phyloP scores from a whole-genome alignment of 2,329 filamentous ascomycete genomes.

The Penicillium sp. region DNA sequence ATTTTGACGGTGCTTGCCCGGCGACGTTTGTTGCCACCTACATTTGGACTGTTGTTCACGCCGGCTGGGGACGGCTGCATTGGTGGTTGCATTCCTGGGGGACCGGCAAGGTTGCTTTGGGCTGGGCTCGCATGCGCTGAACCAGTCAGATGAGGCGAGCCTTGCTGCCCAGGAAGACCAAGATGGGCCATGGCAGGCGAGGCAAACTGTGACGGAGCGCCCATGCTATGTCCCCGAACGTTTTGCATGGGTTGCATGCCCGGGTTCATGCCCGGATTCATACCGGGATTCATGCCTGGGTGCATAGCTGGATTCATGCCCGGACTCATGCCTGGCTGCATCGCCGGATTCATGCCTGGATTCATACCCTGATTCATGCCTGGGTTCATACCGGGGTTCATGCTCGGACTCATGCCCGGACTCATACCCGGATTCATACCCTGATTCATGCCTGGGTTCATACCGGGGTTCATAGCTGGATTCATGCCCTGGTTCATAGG shows the following conservation, averaged over 20 bases:
- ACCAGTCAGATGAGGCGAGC: conserved; percentile 53
- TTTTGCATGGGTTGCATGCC: conserved; percentile 36
- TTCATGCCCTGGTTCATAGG: conserved; percentile 13
- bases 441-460: neutral
- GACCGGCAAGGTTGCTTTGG: conserved; percentile 45
- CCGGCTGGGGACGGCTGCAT: conserved; percentile 54
- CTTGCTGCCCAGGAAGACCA: conserved; percentile 45
- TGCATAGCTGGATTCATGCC: conserved; percentile 20
- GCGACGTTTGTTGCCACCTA: conserved; percentile 55
- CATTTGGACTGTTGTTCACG: conserved; percentile 62
- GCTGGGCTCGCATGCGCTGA: conserved; percentile 48
- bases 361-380: neutral
- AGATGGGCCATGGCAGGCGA: conserved; percentile 58
- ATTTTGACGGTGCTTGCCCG: conserved; percentile 59
- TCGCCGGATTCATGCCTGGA: neutral
- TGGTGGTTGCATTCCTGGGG: conserved; percentile 56
- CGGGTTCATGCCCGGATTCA: conserved; percentile 21
- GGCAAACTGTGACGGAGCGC: conserved; percentile 52
- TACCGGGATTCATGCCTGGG: neutral
- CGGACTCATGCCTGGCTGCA: neutral
- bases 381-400: neutral
- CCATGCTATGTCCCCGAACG: conserved; percentile 45
- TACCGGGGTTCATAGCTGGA: neutral
- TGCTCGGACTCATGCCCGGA: neutral
- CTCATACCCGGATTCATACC: conserved; percentile 16